These are phyloP conservation scores for Claviceps arundinis DNA, from an alignment of 2,329 filamentous ascomycete genomes.

Conservation along the genomic window DNA sequence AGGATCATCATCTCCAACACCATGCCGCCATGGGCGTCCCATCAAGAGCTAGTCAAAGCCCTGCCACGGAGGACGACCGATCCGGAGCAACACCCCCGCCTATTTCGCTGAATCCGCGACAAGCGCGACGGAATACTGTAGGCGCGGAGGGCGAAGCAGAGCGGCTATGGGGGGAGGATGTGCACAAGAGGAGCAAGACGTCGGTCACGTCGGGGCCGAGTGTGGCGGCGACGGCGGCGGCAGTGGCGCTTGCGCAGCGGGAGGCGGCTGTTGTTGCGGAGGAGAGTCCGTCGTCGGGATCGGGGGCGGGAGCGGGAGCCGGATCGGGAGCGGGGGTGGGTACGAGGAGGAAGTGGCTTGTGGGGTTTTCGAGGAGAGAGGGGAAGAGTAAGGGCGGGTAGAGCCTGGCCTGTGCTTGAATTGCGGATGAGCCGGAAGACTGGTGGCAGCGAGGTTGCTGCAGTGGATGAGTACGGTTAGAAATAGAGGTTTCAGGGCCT, in stretches of 20 bases:
- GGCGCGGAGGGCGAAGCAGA: constrained; percentile 11
- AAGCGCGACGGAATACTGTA: constrained; percentile 15
- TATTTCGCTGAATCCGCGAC: constrained; percentile 33
- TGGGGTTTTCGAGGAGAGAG: too few species aligned
- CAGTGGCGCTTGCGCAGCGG: constrained; percentile 6
- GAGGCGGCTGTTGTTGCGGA: constrained; percentile 5
- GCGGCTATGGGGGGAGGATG: constrained; percentile 7
- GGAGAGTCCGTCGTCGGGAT: constrained; percentile 4
- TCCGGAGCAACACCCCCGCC: constrained; percentile 42
- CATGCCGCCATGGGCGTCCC: constrained; percentile 22
- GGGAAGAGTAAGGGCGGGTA: too few species aligned
- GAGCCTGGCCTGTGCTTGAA: too few species aligned
- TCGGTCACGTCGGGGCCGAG: background rate
- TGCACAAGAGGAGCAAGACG: constrained; percentile 2
- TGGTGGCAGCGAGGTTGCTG: too few species aligned
- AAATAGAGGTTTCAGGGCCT: too few species aligned
- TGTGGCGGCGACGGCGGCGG: constrained; percentile 3
- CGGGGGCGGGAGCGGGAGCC: background rate
- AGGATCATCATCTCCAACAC: constrained; percentile 8
- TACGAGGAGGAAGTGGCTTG: too few species aligned
- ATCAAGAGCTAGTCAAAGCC: constrained; percentile 24
- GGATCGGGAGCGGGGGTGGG: too few species aligned
- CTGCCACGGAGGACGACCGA: constrained; percentile 27
- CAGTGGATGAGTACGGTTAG: too few species aligned
- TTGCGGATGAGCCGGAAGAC: too few species aligned